Evolutionary conservation across 1,139 yeast species (phyloP).

Genomic region (Magnusiomyces tetraspermus): DNA sequence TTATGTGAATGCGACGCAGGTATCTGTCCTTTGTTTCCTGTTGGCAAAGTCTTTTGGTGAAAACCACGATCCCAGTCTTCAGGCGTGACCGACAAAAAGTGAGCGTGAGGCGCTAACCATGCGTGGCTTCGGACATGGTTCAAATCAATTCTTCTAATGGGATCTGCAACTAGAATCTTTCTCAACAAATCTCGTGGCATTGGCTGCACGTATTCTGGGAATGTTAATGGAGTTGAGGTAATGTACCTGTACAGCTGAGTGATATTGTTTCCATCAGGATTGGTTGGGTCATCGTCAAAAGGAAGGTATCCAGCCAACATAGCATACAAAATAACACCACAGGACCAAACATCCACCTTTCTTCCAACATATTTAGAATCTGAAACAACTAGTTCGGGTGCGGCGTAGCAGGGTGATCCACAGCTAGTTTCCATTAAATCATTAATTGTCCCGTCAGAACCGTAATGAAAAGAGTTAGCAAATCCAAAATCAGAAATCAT

Average conservation of each 20-base stretch:
- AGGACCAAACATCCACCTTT: conserved; percentile 93
- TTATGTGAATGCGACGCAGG: conserved; percentile 3
- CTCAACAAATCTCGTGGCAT: conserved; percentile 85
- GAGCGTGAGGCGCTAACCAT: conserved; percentile 77
- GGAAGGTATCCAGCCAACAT: conserved; percentile 97
- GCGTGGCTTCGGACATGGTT: conserved; percentile 69
- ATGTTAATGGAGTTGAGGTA: conserved; percentile 81
- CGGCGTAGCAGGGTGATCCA: conserved; percentile 98
- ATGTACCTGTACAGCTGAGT: conserved; percentile 85
- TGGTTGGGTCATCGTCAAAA: conserved; percentile 93
- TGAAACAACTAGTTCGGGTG: conserved; percentile 89
- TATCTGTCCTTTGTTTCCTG: background rate
- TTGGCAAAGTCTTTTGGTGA: conserved; percentile 8
- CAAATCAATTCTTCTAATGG: conserved; percentile 63
- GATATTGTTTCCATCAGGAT: conserved; percentile 93
- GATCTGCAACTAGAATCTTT: conserved; percentile 77
- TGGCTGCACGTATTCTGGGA: conserved; percentile 90
- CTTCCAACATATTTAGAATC: conserved; percentile 86
- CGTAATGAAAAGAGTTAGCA: conserved; percentile 63
- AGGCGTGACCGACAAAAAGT: conserved; percentile 74
- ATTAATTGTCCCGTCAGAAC: conserved; percentile 25
- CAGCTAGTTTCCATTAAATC: conserved; percentile 93
- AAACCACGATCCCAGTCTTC: conserved; percentile 67
- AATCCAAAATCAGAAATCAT: conserved; percentile 81
- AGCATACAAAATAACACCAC: conserved; percentile 91